These are phyloP conservation scores for Clohesyomyces aquaticus DNA, from an alignment of 495 filamentous ascomycete genomes.

Conservation along the genomic window DNA sequence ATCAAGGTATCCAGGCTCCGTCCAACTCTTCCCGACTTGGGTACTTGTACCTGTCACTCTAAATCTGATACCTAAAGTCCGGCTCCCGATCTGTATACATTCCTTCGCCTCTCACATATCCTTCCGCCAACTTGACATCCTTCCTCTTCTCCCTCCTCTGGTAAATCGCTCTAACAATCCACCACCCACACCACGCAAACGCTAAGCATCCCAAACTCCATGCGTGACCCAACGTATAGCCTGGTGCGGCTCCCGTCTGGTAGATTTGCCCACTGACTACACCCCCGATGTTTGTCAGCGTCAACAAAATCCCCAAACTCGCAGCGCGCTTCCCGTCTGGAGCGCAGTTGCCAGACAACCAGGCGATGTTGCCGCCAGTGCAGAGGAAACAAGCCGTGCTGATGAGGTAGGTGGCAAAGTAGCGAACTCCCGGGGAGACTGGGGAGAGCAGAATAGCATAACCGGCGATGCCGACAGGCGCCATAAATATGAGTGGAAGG, in stretches of 20 bases:
- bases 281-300: conserved; percentile 50
- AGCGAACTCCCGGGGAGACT: conserved; percentile 28
- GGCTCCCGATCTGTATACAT: conserved; percentile 40
- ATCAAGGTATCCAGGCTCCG: too few species aligned
- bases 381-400: conserved; percentile 40
- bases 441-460: conserved; percentile 36
- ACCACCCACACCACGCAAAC: conserved; percentile 39
- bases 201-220: conserved; percentile 36
- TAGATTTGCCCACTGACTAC: conserved; percentile 40
- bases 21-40: too few species aligned
- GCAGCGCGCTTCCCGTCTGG: conserved; percentile 53
- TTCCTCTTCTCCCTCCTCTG: conserved; percentile 33
- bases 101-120: conserved; percentile 18
- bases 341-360: conserved; percentile 41
- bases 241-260: conserved; percentile 30
- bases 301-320: conserved; percentile 49
- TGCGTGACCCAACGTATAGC: conserved; percentile 36
- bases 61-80: conserved; percentile 40
- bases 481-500: conserved; percentile 30
- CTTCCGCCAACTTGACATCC: conserved; percentile 24
- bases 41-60: too few species aligned
- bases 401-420: conserved; percentile 42
- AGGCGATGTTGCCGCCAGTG: conserved; percentile 38
- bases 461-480: conserved; percentile 39
- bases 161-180: conserved; percentile 36